phyloP scores from a whole-genome alignment of 129 eudicot species.

The Arctium lappa region DNA sequence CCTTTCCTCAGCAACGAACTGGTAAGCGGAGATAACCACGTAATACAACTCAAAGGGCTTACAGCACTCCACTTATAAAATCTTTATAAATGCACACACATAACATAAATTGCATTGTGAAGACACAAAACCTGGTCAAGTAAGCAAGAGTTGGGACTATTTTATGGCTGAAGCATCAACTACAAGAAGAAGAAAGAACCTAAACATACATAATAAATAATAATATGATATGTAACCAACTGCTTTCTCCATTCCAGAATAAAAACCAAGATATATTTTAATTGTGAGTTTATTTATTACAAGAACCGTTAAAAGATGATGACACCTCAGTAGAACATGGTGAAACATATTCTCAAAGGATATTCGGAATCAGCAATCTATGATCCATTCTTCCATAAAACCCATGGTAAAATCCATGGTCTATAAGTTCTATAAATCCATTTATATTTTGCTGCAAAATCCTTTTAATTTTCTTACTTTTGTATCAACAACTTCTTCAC shows the following conservation, averaged over 20 bases:
- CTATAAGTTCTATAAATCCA: background rate
- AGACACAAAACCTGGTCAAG: background rate
- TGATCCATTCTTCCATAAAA: background rate
- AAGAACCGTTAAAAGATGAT: background rate
- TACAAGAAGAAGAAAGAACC: background rate
- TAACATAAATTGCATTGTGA: background rate
- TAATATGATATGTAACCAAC: background rate
- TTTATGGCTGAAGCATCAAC: background rate
- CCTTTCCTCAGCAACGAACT: background rate
- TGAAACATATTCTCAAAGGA: background rate
- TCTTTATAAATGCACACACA: background rate
- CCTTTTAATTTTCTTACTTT: background rate
- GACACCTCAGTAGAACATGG: background rate
- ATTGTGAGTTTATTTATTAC: background rate
- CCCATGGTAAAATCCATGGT: background rate
- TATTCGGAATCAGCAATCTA: background rate
- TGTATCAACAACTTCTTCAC: background rate
- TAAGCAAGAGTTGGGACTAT: background rate
- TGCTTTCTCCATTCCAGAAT: background rate
- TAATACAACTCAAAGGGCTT: background rate
- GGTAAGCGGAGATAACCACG: background rate
- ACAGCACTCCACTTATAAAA: background rate
- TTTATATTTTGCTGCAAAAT: background rate
- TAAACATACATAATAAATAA: background rate
- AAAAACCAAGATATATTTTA: background rate